Base-by-base conservation (phyloP, 2,329 filamentous ascomycete species). In the Ophiostoma ips region DNA sequence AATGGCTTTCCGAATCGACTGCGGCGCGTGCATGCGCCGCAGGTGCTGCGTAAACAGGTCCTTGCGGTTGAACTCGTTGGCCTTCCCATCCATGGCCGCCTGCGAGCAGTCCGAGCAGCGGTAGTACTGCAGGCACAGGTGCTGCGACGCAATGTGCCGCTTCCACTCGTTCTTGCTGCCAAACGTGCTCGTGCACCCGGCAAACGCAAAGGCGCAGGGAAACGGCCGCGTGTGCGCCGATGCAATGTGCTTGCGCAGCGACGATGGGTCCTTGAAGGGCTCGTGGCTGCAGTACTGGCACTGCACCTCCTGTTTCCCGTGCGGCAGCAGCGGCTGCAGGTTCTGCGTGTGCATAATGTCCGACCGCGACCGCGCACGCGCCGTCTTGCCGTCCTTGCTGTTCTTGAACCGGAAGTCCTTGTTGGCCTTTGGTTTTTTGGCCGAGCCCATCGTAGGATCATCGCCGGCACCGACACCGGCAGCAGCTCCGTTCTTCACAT, bases 121-220 rank as follows among this genome's bases (percentile, higher is more conserved):
- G 58, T 82, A 83, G 56, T 75, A 82, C 46, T 75, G 74, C 16
- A 83, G 62, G 56, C 79, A 82, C 19, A 98, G 75, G 66, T 98
- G 92, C 58, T 95, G 87, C 0, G 87, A 94, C 15, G 81, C 77
- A 61, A 95, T 87, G 61, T 98, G 92, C 3, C 90, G 79, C 65
- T 96, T 96, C 90, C 90, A 98, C 64, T 96, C 90, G 61, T 96
- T 95, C 67, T 95, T 96, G 15, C 86, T 90, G 1, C 83, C 81
- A 63, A 96, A 95, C 0, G 81, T 86, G 57, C 87, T 88, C 0
- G 67, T 69, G 63, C 90, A 98, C 16, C 85, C 87, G 37, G 90
- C 94, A 58, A 82, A 82, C 1, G 82, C 80, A 61, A 95, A 90
- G 3, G 86, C 85, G 61, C 90, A 98, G 0, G 82, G 79, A 58